Percentiles rank a stretch among this genome's conserved stretches.
Conservation (phyloP, 257 asterid species). For the Solanum rostratum region DNA sequence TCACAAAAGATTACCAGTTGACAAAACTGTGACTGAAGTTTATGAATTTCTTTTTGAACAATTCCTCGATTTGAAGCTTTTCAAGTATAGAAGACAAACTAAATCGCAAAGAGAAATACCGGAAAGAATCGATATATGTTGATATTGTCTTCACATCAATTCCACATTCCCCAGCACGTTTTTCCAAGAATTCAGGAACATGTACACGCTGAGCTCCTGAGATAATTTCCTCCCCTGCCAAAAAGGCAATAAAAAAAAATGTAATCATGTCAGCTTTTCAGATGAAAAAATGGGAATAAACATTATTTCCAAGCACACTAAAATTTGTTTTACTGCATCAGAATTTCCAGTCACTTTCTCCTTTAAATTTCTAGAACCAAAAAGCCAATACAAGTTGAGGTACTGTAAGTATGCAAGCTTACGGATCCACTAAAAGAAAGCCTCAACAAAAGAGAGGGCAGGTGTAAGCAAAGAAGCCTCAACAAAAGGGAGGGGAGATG, state of each 20-base stretch:
- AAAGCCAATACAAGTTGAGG: neutral
- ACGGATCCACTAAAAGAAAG: neutral
- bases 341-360: neutral
- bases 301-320: neutral
- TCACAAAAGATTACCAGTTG: neutral
- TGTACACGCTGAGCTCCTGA: conserved; percentile 97
- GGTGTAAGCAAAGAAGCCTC: neutral
- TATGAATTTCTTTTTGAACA: neutral
- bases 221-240: conserved; percentile 80
- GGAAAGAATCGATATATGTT: conserved; percentile 74
- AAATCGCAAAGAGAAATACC: conserved; percentile 22
- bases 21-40: neutral
- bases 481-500: neutral
- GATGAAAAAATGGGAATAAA: neutral
- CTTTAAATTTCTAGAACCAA: neutral
- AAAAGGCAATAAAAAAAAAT: neutral
- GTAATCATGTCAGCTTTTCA: neutral
- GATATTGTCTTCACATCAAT: conserved; percentile 67
- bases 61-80: neutral
- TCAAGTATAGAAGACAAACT: neutral
- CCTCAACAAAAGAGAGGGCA: neutral
- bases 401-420: neutral
- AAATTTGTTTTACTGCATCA: neutral
- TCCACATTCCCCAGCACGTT: conserved; percentile 67
- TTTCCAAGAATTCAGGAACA: conserved; percentile 42